Evolutionary conservation across 2,329 filamentous ascomycete species (phyloP), one percentile per base, ranked within the genome.

Genomic region (Blastomyces percursus): DNA sequence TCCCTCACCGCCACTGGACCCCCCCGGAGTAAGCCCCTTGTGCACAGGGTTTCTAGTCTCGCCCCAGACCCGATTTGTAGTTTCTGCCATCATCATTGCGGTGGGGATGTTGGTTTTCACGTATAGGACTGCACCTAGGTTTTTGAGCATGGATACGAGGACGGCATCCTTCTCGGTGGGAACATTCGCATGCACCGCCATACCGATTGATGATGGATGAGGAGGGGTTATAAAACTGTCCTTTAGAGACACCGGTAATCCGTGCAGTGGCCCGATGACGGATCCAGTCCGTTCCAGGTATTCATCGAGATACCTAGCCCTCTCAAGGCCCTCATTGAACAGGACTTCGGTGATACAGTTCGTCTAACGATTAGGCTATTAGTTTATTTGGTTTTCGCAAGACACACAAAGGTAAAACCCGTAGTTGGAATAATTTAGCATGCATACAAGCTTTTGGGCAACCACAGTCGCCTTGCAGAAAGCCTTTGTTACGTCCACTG

Each of bases 331-430:
- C 5, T 71, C 65, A 11, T 80, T 72, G 66, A 84, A 83, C 61
- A 86, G 77, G 30, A 80, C 79, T 65, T 86, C 82, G 0, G 80
- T 83, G 3, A 86, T 72, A 68, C 84, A 86, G 65, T 85, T 86
- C 48, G 81, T 84, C 81, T 83, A n/a, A 71, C 8, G 35, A 14
- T 54, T 12, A 48, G 24, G 9, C 19, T 21, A n/a, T 58, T 50
- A 61, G 54, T 16, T 6, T 46, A 19, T 48, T 48, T 24, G 21
- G 24, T 48, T 60, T 16, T 44, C 19, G 55, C 40, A 35, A 30
- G 32, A 35, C 32, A 35, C 32, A 35, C 8, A 59, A 16, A 32
- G 24, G 21, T 46, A 44, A 27, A 27, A 21, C 56, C 21, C 1
- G 2, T 24, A 2, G 19, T 12, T 46, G 30, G n/a, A 5, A n/a